Evolutionary conservation across 768 basidiomycete genomes (phyloP), one percentile per base, ranked within the genome.

Genomic region (Daedaleopsis nitida): DNA sequence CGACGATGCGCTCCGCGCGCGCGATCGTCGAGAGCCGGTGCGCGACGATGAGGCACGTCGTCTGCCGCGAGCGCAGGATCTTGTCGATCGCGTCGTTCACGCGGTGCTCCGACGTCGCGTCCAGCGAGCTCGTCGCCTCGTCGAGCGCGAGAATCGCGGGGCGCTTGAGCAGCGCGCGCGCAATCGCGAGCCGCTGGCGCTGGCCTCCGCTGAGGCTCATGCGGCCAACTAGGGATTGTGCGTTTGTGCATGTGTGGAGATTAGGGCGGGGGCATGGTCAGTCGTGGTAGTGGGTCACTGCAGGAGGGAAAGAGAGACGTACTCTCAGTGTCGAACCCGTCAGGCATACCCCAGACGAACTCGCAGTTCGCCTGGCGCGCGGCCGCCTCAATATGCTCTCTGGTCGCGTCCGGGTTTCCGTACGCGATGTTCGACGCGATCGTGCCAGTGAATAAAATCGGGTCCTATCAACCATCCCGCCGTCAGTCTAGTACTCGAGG

Each of bases 381-480:
- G 0, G 94, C 96, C 32, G 86, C 77, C 72, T 97, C 93, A 21
- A 98, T 91, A 60, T 96, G 85, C 65, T 87, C 86, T 21, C 90
- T 81, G 0, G 92, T 91, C 0, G 86, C 92, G 19, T 82, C 76
- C 10, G 84, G 80, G 52, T 88, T 83, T 2, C 96, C 96, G 68
- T 91, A 98, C 0, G 94, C 89, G 63, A 96, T 98, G 68, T 98
- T 98, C 1, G 92, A 91, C 2, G 94, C 94, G 53, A 98, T 96
- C 0, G 94, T 96, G 2, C 94, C 94, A 2, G 90, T 89, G 74
- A 97, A 97, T 32, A 97, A 74, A 2, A 94, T 86, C 0, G 94
- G 93, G 63, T 96, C 94, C 78, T 81, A 45, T 16, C 42, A n/a
- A 43, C 4, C 42, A n/a, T 32, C 1, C 6, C 1, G 8, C 5